phyloP scores from a whole-genome alignment of 306 rosid species.

The Trichosanthes truncata region DNA sequence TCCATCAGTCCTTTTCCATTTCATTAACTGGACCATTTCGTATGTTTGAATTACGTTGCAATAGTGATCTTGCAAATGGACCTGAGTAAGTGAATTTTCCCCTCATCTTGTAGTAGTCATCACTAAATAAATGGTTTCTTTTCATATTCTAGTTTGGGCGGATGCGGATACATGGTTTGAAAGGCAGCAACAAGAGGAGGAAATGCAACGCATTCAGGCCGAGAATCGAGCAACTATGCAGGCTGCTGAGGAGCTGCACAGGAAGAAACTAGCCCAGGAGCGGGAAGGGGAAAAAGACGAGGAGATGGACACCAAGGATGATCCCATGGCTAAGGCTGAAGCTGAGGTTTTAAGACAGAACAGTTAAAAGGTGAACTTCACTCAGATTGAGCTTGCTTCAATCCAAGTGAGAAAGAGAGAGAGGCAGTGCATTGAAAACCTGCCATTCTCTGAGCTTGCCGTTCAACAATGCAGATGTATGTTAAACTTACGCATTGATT shows the following conservation, averaged over 20 bases:
- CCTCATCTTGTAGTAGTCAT: background rate
- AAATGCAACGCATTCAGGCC: slow-evolving; percentile 67
- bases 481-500: background rate
- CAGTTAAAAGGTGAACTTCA: background rate
- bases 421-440: background rate
- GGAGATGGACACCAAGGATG: slow-evolving; percentile 46
- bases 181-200: slow-evolving; percentile 96
- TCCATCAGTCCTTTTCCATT: background rate
- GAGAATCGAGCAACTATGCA: slow-evolving; percentile 77
- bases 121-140: background rate
- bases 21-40: background rate
- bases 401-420: background rate
- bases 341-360: slow-evolving; percentile 48
- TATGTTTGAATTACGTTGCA: no score
- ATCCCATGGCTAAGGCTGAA: slow-evolving; percentile 84
- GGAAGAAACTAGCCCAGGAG: slow-evolving; percentile 62
- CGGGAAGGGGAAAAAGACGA: slow-evolving; percentile 79
- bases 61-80: background rate
- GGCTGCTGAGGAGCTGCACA: slow-evolving; percentile 83
- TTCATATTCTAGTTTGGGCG: slow-evolving; percentile 69
- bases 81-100: background rate
- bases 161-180: slow-evolving; percentile 99
- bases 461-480: background rate
- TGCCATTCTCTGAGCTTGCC: background rate
- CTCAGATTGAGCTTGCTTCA: background rate